These are phyloP conservation scores for Dalechampia spathulata DNA, from an alignment of 441 rosid species.

Conservation along the genomic window DNA sequence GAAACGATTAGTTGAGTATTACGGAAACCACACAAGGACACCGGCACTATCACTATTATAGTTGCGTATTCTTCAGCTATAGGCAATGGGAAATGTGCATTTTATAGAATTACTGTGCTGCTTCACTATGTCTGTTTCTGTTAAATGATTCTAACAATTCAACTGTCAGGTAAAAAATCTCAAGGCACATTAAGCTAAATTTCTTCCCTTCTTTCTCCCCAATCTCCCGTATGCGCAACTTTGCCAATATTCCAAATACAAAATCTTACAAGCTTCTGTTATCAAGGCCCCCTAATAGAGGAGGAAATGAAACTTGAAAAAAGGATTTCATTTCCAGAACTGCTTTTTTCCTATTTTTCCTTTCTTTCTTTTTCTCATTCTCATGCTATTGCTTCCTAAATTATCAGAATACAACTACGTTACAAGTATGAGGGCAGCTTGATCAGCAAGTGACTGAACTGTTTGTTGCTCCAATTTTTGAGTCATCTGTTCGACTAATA, in stretches of 20 bases:
- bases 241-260: background rate
- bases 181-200: too few species aligned
- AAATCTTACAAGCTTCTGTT: background rate
- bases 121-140: too few species aligned
- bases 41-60: too few species aligned
- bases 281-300: background rate
- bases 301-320: constrained; percentile 1
- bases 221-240: too few species aligned
- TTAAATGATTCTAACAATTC: too few species aligned
- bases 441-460: constrained; percentile 39
- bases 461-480: constrained; percentile 25
- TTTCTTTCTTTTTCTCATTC: background rate
- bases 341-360: background rate
- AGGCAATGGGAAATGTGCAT: too few species aligned
- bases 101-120: too few species aligned
- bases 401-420: constrained; percentile 18
- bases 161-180: too few species aligned
- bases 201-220: too few species aligned
- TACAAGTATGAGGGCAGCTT: constrained; percentile 14
- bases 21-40: too few species aligned
- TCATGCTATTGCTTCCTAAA: constrained; percentile 15
- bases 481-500: constrained; percentile 37
- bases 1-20: too few species aligned
- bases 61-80: too few species aligned
- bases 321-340: background rate